A percentile compares a stretch with the other conserved stretches of the same genome.
These are phyloP conservation scores for Hypoxylon sp. DNA, from an alignment of 2,329 filamentous ascomycete species.

Conservation along the genomic window DNA sequence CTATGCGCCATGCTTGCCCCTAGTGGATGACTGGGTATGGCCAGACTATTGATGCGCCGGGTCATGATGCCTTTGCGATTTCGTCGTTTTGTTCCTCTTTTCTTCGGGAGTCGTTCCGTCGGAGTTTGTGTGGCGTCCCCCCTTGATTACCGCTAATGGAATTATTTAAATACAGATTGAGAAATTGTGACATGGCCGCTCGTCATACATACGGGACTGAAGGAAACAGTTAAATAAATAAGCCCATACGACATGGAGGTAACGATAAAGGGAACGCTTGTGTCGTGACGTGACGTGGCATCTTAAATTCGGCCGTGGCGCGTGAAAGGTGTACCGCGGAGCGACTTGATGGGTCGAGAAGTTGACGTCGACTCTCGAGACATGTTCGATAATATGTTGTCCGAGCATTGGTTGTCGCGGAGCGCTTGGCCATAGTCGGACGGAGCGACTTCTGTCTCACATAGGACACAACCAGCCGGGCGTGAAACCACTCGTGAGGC, in stretches of 20 bases:
- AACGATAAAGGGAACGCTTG: conserved; percentile 27
- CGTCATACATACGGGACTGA: conserved; percentile 32
- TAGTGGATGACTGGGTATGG: conserved; percentile 10
- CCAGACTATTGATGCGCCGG: conserved; percentile 6
- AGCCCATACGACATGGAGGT: conserved; percentile 18
- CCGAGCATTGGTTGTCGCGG: conserved; percentile 2
- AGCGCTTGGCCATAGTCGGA: neutral
- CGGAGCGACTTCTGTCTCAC: neutral
- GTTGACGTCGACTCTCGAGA: conserved; percentile 7
- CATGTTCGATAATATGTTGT: neutral
- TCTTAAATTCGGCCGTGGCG: conserved; percentile 34
- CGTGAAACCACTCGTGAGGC: conserved; percentile 4
- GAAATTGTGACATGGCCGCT: conserved; percentile 28
- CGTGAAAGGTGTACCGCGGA: conserved; percentile 24
- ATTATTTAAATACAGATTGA: conserved; percentile 31
- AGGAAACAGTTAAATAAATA: conserved; percentile 21
- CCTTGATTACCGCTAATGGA: conserved; percentile 26
- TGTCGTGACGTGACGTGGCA: conserved; percentile 36
- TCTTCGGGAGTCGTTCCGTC: conserved; percentile 13
- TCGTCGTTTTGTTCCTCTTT: conserved; percentile 16
- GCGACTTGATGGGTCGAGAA: conserved; percentile 10
- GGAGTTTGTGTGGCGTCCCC: conserved; percentile 1
- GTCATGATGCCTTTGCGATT: conserved; percentile 20
- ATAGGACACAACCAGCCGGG: neutral
- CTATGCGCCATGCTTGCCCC: neutral